Evolutionary conservation across 1,139 yeast species (phyloP).

Genomic region (Yamadazyma mexicana): DNA sequence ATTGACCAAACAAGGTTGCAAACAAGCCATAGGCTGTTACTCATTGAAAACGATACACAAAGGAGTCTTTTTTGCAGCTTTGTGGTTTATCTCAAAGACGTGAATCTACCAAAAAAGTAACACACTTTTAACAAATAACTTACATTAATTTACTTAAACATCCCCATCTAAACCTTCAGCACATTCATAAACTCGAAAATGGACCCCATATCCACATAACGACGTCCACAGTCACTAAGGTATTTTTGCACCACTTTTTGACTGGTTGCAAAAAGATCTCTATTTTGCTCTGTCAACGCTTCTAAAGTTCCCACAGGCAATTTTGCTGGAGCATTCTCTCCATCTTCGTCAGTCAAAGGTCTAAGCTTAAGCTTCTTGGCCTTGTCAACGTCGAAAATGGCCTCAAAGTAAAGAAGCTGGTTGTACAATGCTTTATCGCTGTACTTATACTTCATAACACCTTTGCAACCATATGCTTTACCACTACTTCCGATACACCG

Average conservation of each 20-base stretch:
- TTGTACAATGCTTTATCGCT: conserved; percentile 81
- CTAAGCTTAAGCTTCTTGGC: conserved; percentile 59
- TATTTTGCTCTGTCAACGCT: conserved; percentile 80
- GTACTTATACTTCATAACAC: conserved; percentile 78
- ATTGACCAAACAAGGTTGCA: no score
- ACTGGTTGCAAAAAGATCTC: conserved; percentile 57
- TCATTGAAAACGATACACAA: no score
- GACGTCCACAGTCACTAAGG: conserved; percentile 79
- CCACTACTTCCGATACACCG: conserved; percentile 74
- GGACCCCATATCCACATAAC: conserved; percentile 84
- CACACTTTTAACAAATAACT: no score
- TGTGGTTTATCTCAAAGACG: no score
- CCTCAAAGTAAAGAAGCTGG: conserved; percentile 76
- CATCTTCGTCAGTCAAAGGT: conserved; percentile 38
- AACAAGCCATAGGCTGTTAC: no score
- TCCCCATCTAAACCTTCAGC: no score
- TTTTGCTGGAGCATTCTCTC: conserved; percentile 28
- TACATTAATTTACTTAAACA: no score
- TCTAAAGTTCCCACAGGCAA: conserved; percentile 59
- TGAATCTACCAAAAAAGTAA: no score
- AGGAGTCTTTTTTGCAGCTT: no score
- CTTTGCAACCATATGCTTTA: conserved; percentile 70
- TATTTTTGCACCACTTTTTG: conserved; percentile 72
- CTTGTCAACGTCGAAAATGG: conserved; percentile 80
- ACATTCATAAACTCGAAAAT: conserved; percentile 62